Conservation (phyloP, 1,139 yeast genomes). For the Saccharomyces hybrid region DNA sequence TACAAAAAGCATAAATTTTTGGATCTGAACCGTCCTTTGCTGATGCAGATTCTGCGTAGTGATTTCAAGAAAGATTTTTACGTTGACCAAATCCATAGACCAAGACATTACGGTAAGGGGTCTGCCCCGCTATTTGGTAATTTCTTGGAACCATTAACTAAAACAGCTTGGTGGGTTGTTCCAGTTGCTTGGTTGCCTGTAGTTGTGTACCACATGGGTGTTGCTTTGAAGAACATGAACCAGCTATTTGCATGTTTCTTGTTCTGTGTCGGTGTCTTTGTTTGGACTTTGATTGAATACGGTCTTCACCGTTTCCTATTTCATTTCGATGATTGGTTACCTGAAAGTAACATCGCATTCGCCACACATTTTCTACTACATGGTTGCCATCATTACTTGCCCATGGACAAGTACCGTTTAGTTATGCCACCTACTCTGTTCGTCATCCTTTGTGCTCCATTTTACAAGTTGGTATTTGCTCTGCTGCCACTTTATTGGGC, state of each 20-base stretch:
- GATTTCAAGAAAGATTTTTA: constrained; percentile 80
- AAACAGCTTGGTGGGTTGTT: constrained; percentile 75
- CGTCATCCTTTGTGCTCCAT: constrained; percentile 47
- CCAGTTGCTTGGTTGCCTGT: constrained; percentile 88
- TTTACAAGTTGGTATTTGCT: constrained; percentile 52
- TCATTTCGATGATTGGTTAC: constrained; percentile 82
- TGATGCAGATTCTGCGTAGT: constrained; percentile 69
- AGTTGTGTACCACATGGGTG: constrained; percentile 45
- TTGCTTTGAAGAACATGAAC: constrained; percentile 37
- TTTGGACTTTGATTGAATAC: constrained; percentile 92
- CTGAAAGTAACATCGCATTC: constrained; percentile 67
- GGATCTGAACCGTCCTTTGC: constrained; percentile 74
- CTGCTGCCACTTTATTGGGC: constrained; percentile 54
- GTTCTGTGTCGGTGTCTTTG: constrained; percentile 61
- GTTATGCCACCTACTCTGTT: constrained; percentile 95
- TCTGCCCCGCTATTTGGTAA: constrained; percentile 84
- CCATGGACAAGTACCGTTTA: constrained; percentile 89
- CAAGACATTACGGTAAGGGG: constrained; percentile 87
- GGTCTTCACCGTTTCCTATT: constrained; percentile 81
- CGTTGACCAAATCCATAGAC: constrained; percentile 93
- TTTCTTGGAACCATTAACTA: constrained; percentile 60
- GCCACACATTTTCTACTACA: constrained; percentile 84
- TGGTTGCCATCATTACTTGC: constrained; percentile 94
- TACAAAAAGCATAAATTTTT: constrained; percentile 72
- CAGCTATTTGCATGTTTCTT: constrained; percentile 32